Evolutionary conservation across 2,329 filamentous ascomycete genomes (phyloP), one percentile per base, ranked within the genome.

Genomic region (Dendryphion nanum): DNA sequence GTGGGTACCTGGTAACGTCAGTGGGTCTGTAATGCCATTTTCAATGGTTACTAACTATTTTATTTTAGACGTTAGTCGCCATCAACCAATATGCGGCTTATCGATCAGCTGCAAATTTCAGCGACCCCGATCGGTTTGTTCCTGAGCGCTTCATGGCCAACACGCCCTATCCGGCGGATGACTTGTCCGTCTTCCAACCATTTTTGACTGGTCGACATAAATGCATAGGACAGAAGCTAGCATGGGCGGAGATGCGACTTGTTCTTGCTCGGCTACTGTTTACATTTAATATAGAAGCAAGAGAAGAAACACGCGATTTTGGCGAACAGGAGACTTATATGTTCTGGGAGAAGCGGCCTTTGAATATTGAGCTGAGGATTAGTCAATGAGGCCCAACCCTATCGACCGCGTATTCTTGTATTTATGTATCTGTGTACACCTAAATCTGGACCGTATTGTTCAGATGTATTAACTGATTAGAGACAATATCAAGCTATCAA

Each of bases 181-280:
- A 53, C 13, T 46, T 53, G 37, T 28, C 41, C 3, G 43, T 39
- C 1, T 50, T 55, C 5, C 42, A 63, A 7, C 59, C 61, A 1
- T 64, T 64, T 32, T 30, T 41, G 3, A 14, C 51, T 2, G 61
- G 61, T 3, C 42, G 58, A 15, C 47, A 60, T 24, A 47, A 37
- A 6, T 64, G 60, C 28, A 45, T 61, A 6, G 61, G 60, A 0
- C 37, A 50, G 41, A 52, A 48, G 12, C 16, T 57, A 12, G 62
- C 63, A 1, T 63, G 58, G 30, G 52, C 47, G 1, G 57, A 63
- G 33, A 60, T 64, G 55, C 47, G 58, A 3, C 30, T 72, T 3
- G 61, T 68, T 2, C 40, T 73, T 15, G 56, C 68, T 3, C 66
- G 64, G 39, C 26, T 72, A 20, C 20, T 71, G 4, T 72, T 54